A percentile compares a stretch with the other conserved stretches of the same genome.
phyloP scores from a whole-genome alignment of 2,329 filamentous ascomycete species.

The Coniochaeta pulveracea region DNA sequence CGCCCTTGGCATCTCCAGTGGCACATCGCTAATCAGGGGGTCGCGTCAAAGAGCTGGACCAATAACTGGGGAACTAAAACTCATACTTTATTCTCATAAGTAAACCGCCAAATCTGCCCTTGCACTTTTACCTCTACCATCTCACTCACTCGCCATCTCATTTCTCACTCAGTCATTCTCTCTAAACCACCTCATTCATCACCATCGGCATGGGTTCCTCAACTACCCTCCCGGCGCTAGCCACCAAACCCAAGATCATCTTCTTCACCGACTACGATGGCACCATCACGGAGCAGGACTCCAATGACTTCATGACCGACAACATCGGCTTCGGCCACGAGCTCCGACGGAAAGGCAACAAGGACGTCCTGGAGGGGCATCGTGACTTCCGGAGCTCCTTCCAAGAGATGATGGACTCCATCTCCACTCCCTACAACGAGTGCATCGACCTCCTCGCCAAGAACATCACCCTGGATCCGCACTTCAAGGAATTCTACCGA shows the following conservation, averaged over 20 bases:
- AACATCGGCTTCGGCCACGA: constrained; percentile 74
- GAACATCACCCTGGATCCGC: constrained; percentile 81
- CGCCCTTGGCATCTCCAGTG: too few species aligned
- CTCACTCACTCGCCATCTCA: too few species aligned
- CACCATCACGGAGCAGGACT: constrained; percentile 69
- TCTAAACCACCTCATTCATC: too few species aligned
- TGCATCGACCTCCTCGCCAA: constrained; percentile 69
- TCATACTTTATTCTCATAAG: too few species aligned
- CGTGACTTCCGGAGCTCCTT: constrained; percentile 78
- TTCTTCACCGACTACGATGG: constrained; percentile 99
- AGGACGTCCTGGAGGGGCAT: constrained; percentile 60
- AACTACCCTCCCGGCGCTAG: constrained; percentile 43
- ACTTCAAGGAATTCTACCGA: constrained; percentile 77
- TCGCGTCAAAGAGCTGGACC: too few species aligned
- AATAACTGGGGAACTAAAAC: too few species aligned
- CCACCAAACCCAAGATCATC: constrained; percentile 73
- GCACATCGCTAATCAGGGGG: too few species aligned
- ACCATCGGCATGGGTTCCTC: constrained; percentile 8
- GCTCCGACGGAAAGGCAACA: constrained; percentile 61
- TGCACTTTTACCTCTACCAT: too few species aligned
- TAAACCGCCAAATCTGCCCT: too few species aligned
- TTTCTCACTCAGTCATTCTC: too few species aligned
- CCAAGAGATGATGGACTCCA: constrained; percentile 81
- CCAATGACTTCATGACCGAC: constrained; percentile 70
- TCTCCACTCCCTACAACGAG: constrained; percentile 67